Conservation (phyloP, 192 early-diverging fungal species). For the Mortierella antarctica region DNA sequence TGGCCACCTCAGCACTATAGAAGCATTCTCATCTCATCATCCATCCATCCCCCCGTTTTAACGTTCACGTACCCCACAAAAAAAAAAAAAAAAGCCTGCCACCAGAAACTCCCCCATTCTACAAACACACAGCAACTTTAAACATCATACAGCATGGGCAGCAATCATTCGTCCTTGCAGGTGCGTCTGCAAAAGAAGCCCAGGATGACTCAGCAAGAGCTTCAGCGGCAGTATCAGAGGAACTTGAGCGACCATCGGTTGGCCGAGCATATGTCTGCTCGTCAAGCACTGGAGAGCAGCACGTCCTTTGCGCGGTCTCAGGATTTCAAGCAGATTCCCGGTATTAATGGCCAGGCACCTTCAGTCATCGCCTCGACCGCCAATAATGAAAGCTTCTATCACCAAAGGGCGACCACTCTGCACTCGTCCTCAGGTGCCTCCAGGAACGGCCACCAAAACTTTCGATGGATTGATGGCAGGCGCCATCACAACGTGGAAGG, state of each 20-base stretch:
- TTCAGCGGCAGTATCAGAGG: constrained; percentile 46
- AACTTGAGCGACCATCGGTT: constrained; percentile 52
- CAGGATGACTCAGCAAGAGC: constrained; percentile 43
- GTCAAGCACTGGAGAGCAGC: constrained; percentile 34
- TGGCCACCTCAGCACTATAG: too few relatives aligned
- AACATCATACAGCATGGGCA: constrained; percentile 27
- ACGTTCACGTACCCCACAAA: too few relatives aligned
- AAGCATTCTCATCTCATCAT: neutral
- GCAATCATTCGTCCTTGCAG: constrained; percentile 32
- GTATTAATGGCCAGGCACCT: constrained; percentile 35
- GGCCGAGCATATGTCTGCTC: constrained; percentile 30
- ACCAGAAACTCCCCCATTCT: too few relatives aligned
- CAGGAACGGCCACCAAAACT: constrained; percentile 24
- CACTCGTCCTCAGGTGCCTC: constrained; percentile 15
- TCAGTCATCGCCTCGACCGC: constrained; percentile 43
- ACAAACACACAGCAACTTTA: neutral
- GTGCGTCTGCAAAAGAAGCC: constrained; percentile 42
- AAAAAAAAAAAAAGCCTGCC: too few relatives aligned
- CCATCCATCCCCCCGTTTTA: neutral
- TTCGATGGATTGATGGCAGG: constrained; percentile 52
- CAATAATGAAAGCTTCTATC: constrained; percentile 53
- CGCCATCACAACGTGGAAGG: constrained; percentile 53
- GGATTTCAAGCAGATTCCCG: constrained; percentile 41
- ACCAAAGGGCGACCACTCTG: constrained; percentile 24
- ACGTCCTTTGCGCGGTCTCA: constrained; percentile 19